Percentiles rank a stretch among this genome's conserved stretches.
Evolutionary conservation across 2,329 filamentous ascomycete species (phyloP).

Genomic region (Calonectria multiphialidica): DNA sequence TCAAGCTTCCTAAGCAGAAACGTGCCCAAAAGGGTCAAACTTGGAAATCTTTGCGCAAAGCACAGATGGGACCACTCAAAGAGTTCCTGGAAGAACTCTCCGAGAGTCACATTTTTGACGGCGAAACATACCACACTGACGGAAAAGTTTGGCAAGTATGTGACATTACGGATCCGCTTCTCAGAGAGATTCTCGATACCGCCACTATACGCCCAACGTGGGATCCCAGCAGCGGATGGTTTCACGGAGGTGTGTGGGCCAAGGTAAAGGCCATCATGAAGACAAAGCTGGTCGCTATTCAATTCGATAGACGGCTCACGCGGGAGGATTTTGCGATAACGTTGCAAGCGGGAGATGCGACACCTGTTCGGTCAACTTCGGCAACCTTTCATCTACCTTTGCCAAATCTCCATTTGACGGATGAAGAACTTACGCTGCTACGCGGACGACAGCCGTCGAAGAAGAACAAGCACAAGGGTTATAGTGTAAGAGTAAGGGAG

Average conservation of each 20-base stretch:
- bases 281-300: conserved; percentile 80
- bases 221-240: conserved; percentile 84
- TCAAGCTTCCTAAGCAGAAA: conserved; percentile 74
- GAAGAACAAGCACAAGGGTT: conserved; percentile 51
- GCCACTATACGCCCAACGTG: conserved; percentile 70
- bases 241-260: conserved; percentile 81
- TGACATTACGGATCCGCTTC: conserved; percentile 86
- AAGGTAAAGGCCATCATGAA: conserved; percentile 92
- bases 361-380: conserved; percentile 46
- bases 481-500: conserved; percentile 48
- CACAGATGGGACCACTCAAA: conserved; percentile 53
- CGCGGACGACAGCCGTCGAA: conserved; percentile 50
- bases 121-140: conserved; percentile 78
- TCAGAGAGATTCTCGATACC: conserved; percentile 74
- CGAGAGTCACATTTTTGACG: conserved; percentile 84
- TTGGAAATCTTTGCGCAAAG: conserved; percentile 62
- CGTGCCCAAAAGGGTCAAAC: conserved; percentile 59
- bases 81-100: conserved; percentile 54
- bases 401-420: conserved; percentile 50
- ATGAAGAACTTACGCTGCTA: conserved; percentile 50
- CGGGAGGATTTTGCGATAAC: conserved; percentile 51
- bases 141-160: conserved; percentile 96
- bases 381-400: conserved; percentile 49
- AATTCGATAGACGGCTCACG: conserved; percentile 64
- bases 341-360: conserved; percentile 49